Percentiles rank a stretch among this genome's conserved stretches.
Conservation (phyloP, 2,329 filamentous ascomycete species). For the Karstenula rhodostoma region DNA sequence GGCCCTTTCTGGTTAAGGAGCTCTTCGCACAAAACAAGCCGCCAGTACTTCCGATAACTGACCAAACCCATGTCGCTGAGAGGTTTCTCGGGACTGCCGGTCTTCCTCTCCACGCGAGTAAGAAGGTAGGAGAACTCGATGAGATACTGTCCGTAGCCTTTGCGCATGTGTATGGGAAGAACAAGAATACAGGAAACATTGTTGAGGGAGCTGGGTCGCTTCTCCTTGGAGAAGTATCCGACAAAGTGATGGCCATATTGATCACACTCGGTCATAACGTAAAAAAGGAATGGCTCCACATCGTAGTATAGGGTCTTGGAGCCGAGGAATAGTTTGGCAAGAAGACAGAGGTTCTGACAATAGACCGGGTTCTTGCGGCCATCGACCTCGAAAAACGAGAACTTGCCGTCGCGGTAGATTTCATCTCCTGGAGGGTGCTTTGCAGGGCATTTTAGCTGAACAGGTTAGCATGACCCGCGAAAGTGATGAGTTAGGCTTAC, state of each 20-base stretch:
- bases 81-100: conserved; percentile 95
- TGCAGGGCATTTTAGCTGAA: conserved; percentile 80
- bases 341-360: conserved; percentile 94
- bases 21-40: conserved; percentile 85
- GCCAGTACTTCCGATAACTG: conserved; percentile 98
- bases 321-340: conserved; percentile 96
- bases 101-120: conserved; percentile 90
- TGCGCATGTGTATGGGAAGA: conserved; percentile 93
- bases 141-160: conserved; percentile 93
- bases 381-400: conserved; percentile 97
- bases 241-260: conserved; percentile 94
- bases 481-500: conserved; percentile 31
- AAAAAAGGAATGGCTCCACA: conserved; percentile 96
- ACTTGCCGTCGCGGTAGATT: conserved; percentile 89
- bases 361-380: conserved; percentile 98
- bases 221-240: conserved; percentile 99
- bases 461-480: conserved; percentile 28
- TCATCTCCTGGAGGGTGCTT: conserved; percentile 98
- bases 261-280: conserved; percentile 94
- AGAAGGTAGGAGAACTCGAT: conserved; percentile 99
- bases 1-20: conserved; percentile 70
- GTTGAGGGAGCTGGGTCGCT: conserved; percentile 90
- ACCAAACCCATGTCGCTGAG: conserved; percentile 97
- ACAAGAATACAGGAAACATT: conserved; percentile 98
- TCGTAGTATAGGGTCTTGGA: conserved; percentile 99